A percentile compares a stretch with the other conserved stretches of the same genome.
phyloP scores from a whole-genome alignment of 1,284 basidiomycete genomes.

The Sporisorium scitamineum region DNA sequence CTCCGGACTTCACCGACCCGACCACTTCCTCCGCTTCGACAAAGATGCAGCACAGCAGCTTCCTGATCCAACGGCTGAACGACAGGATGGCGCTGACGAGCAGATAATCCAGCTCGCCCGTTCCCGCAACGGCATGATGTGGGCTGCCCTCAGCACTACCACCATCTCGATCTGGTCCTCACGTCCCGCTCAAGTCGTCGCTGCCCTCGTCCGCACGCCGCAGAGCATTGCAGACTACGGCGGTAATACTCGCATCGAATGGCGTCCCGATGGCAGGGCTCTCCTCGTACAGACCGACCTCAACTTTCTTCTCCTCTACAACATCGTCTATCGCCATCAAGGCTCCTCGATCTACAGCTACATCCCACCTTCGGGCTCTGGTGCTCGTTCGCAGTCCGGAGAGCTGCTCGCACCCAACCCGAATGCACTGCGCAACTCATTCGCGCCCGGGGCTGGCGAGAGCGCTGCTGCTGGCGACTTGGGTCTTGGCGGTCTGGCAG shows the following conservation, averaged over 20 bases:
- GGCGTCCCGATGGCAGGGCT: constrained; percentile 55
- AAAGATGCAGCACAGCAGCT: constrained; percentile 48
- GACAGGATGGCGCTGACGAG: constrained; percentile 15
- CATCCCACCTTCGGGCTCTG: constrained; percentile 50
- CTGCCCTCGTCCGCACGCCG: constrained; percentile 57
- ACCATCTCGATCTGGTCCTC: constrained; percentile 59
- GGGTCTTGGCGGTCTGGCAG: constrained; percentile 46
- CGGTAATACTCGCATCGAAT: constrained; percentile 54
- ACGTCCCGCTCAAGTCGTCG: constrained; percentile 63
- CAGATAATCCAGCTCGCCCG: constrained; percentile 52
- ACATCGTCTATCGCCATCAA: constrained; percentile 40
- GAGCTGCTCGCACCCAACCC: constrained; percentile 52
- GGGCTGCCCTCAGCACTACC: constrained; percentile 53
- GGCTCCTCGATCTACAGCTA: constrained; percentile 55
- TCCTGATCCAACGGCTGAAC: background rate
- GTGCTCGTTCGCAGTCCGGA: constrained; percentile 41
- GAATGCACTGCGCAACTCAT: constrained; percentile 46
- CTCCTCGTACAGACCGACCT: constrained; percentile 49
- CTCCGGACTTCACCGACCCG: constrained; percentile 45
- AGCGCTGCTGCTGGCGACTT: constrained; percentile 41
- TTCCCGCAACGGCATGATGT: constrained; percentile 56
- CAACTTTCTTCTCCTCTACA: constrained; percentile 56
- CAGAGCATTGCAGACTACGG: constrained; percentile 63
- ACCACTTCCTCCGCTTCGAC: constrained; percentile 38
- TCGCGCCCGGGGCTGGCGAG: constrained; percentile 61